Evolutionary conservation across 208 protist genomes (phyloP), one percentile per base, ranked within the genome.

Genomic region (Leishmania tarentolae): DNA sequence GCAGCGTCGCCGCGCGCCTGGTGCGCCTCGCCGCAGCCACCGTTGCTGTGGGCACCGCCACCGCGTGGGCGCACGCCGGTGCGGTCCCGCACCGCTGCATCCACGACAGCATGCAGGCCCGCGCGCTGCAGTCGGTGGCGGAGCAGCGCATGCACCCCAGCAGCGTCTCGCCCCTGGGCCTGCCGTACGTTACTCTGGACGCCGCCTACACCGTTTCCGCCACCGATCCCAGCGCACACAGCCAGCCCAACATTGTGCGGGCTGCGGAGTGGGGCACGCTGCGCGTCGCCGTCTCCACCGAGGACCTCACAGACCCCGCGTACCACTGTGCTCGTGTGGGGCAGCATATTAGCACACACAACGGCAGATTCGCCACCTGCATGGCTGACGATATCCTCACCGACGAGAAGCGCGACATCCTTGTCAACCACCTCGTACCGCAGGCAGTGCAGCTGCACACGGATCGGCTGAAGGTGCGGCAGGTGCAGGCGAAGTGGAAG

Each of bases 361-460:
- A n/a, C 2, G 88, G 85, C 42, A 46, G 65, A 31, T 79, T 31
- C 28, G 42, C 83, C 4, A 75, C 42, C 13, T 94, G 91, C 83
- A 79, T 44, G 2, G n/a, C 44, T 1, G 57, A 59, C 4, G 82
- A 88, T 77, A 75, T 92, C 31, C 73, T 95, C 11, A 92, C 86
- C 0, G 65, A 70, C 2, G 79, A 76, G 40, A 92, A 92, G 78
- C 80, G 79, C 31, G 21, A n/a, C 1, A 78, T 83, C 2, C 72
- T 95, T 28, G 44, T 76, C 31, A 74, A 84, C 19, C 42, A 83
- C n/a, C 69, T 94, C 17, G 31, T 96, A 19, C 89, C 90, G 21
- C 24, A 61, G 44, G 92, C 91, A 2, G 11, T 93, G 11, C 65
- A 85, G 78, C 76, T 92, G 85, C 89, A 94, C 86, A 68, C 11